These are phyloP conservation scores for Trametes punicea DNA, from an alignment of 768 basidiomycete species.

Conservation along the genomic window DNA sequence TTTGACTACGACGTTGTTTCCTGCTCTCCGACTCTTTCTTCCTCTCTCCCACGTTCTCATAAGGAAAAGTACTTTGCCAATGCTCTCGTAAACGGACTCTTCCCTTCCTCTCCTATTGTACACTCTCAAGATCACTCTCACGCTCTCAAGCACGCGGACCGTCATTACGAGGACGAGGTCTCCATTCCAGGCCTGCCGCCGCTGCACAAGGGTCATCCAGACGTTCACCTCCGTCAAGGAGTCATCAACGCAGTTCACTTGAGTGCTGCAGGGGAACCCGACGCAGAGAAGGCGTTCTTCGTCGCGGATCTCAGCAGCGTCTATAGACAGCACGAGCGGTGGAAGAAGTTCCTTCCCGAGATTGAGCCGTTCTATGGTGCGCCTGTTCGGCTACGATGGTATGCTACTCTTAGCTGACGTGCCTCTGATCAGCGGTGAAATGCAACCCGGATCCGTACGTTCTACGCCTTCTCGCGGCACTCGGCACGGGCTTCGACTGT, in stretches of 20 bases:
- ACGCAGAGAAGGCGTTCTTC: constrained; percentile 94
- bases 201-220: constrained; percentile 64
- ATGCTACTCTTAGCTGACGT: constrained; percentile 19
- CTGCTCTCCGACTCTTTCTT: constrained; percentile 25
- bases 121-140: constrained; percentile 10
- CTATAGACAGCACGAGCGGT: constrained; percentile 80
- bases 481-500: constrained; percentile 96
- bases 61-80: constrained; percentile 25
- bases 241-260: constrained; percentile 61
- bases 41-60: constrained; percentile 21
- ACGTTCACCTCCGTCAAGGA: constrained; percentile 73
- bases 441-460: constrained; percentile 98
- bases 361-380: constrained; percentile 94
- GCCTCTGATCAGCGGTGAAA: constrained; percentile 70
- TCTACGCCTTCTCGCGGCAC: constrained; percentile 80
- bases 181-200: constrained; percentile 65
- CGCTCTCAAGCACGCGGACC: constrained; percentile 14
- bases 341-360: constrained; percentile 72
- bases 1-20: constrained; percentile 30
- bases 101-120: constrained; percentile 11
- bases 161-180: constrained; percentile 36
- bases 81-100: constrained; percentile 22
- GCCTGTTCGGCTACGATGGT: constrained; percentile 27
- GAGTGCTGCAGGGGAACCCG: constrained; percentile 50
- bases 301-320: constrained; percentile 91